Evolutionary conservation across 2,329 filamentous ascomycete genomes (phyloP), one percentile per base, ranked within the genome.

Genomic region (Ambrosiella beaveri): DNA sequence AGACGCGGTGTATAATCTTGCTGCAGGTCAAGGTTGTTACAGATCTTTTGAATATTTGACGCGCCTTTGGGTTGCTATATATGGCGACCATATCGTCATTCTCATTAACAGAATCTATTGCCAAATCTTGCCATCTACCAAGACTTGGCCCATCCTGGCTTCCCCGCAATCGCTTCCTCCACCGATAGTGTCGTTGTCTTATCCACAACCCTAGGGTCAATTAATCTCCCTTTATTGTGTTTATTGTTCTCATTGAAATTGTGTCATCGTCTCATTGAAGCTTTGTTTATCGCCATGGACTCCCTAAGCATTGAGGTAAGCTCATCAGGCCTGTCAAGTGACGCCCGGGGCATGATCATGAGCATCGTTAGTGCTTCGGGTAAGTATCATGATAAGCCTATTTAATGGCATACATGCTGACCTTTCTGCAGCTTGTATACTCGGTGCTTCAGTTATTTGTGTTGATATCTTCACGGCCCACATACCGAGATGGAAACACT

Each of bases 301-400:
- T 5, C n/a, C n/a, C 7, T 1, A 19, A 4, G 27, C 27, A 27
- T 17, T 1, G n/a, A 47, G n/a, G n/a, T 47, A 15, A 47, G 44
- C 44, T 47, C 44, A 8, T 17, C n/a, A 15, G 64, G 62, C 63
- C 66, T 85, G 63, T 77, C 82, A 68, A 93, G 91, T 73, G 91
- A 97, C 73, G 84, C 84, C 62, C 81, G 89, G 63, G 91, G 93
- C 65, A 97, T 91, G 91, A 84, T 97, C 64, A 88, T 97, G 86
- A 83, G 78, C 66, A 75, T 89, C 63, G 88, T 90, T 70, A 95
- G 89, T 66, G 82, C 89, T 57, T 71, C 81, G 62, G 80, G 80
- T 83, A 65, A 59, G 77, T 74, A 5, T 27, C 7, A 60, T 39
- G 12, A 7, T 9, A 11, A 27, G 8, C n/a, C n/a, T 27, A 11